phyloP scores from a whole-genome alignment of 805 yeast species.

The Ogataea siamensis region DNA sequence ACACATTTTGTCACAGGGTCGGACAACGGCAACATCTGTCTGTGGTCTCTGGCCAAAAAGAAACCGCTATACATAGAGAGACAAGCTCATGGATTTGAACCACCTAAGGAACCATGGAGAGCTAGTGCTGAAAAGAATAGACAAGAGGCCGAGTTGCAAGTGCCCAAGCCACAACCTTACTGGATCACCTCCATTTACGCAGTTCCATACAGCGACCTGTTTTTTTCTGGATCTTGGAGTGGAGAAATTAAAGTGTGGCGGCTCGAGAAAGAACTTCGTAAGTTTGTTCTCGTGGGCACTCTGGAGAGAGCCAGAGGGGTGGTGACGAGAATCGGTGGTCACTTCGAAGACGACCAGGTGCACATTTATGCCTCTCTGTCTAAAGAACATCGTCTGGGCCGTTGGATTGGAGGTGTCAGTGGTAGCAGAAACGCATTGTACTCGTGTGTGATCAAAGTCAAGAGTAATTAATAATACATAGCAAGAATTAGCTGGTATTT shows the following conservation, averaged over 20 bases:
- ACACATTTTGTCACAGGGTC: constrained; percentile 92
- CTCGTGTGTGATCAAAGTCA: constrained; percentile 44
- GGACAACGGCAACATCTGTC: constrained; percentile 85
- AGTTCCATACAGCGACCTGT: constrained; percentile 79
- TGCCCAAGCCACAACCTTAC: constrained; percentile 76
- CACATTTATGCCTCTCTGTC: constrained; percentile 66
- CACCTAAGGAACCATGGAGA: constrained; percentile 42
- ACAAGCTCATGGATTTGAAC: constrained; percentile 71
- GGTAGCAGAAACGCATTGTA: constrained; percentile 76
- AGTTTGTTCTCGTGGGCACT: constrained; percentile 55
- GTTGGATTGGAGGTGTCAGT: constrained; percentile 67
- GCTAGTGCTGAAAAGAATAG: constrained; percentile 51
- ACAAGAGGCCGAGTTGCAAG: constrained; percentile 40
- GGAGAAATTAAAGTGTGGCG: constrained; percentile 81
- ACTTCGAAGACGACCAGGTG: constrained; percentile 51
- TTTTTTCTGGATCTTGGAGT: constrained; percentile 85
- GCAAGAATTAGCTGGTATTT: constrained; percentile 12
- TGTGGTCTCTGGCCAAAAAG: constrained; percentile 91
- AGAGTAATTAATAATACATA: constrained; percentile 13
- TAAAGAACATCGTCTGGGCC: constrained; percentile 85
- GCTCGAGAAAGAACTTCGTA: constrained; percentile 60
- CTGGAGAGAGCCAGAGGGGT: constrained; percentile 65
- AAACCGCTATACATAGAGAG: constrained; percentile 73
- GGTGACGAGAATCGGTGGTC: constrained; percentile 57
- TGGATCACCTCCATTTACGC: constrained; percentile 83